Percentiles rank a stretch among this genome's conserved stretches.
Conservation (phyloP, 495 filamentous ascomycete species). For the Penicillium lagena region DNA sequence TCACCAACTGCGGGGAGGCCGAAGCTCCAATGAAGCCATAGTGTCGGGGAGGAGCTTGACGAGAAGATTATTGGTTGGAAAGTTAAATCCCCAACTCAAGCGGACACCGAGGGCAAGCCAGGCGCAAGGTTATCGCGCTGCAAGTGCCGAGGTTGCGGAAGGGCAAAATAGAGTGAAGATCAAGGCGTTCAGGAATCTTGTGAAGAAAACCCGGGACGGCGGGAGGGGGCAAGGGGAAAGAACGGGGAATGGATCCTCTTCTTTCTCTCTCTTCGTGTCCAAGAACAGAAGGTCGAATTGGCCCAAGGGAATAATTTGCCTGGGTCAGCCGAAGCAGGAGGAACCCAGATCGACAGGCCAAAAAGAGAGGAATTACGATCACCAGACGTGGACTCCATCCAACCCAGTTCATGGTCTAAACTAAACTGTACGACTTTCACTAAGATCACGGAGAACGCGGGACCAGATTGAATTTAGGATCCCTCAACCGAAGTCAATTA, state of each 20-base stretch:
- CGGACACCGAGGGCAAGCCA: too few species aligned
- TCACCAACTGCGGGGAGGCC: background rate
- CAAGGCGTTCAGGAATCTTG: slow-evolving; percentile 7
- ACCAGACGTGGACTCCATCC: slow-evolving; percentile 11
- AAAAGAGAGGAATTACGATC: slow-evolving; percentile 15
- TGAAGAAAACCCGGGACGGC: background rate
- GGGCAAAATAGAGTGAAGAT: slow-evolving; percentile 14
- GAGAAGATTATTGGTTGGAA: background rate
- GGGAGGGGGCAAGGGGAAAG: background rate
- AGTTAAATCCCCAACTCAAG: slow-evolving; percentile 1
- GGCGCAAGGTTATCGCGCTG: slow-evolving; percentile 8
- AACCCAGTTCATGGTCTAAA: too few species aligned
- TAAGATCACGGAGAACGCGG: slow-evolving; percentile 23
- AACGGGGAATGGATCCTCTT: slow-evolving; percentile 18
- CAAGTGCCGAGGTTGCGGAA: slow-evolving; percentile 21
- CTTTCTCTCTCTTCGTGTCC: background rate
- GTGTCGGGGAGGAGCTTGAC: background rate
- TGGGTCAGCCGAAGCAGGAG: background rate
- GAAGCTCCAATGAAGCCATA: background rate
- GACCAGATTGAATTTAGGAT: slow-evolving; percentile 21
- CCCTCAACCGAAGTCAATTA: slow-evolving; percentile 24
- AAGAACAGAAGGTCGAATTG: background rate
- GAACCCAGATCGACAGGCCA: slow-evolving; percentile 24
- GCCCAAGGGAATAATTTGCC: too few species aligned
- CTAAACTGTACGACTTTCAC: too few species aligned